Percentiles rank a stretch among this genome's conserved stretches.
These are phyloP conservation scores for Populus tomentosa DNA, from an alignment of 441 rosid species.

Conservation along the genomic window DNA sequence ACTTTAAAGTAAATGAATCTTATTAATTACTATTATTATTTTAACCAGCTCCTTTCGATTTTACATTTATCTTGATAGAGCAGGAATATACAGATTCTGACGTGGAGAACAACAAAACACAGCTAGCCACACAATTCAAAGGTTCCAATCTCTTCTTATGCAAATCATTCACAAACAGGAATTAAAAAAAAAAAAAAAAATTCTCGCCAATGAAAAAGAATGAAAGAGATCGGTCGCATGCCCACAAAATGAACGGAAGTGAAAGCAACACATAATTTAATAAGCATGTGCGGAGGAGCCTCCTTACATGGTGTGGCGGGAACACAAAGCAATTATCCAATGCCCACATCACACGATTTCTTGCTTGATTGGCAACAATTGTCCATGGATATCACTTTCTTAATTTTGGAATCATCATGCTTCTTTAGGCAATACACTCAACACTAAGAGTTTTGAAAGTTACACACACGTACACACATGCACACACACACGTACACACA, in stretches of 20 bases:
- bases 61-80: not conserved
- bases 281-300: conserved; percentile 14
- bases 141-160: not conserved
- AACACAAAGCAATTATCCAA: conserved; percentile 3
- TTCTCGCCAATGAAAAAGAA: not conserved
- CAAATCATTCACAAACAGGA: not conserved
- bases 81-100: not conserved
- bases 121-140: not conserved
- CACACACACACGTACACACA: too few relatives aligned
- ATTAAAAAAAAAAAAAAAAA: not conserved
- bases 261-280: not conserved
- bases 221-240: not conserved
- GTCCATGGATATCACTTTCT: not conserved
- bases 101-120: not conserved
- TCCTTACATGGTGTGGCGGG: conserved; percentile 17
- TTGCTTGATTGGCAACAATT: not conserved
- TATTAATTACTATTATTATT: too few relatives aligned
- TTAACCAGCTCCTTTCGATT: not conserved
- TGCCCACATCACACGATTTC: conserved; percentile 6
- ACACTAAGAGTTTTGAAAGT: too few relatives aligned
- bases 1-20: too few relatives aligned
- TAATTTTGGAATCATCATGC: not conserved
- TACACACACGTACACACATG: too few relatives aligned
- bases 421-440: too few relatives aligned
- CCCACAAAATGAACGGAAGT: not conserved